These are phyloP conservation scores for Tylopilus sp. DNA, from an alignment of 768 basidiomycete species.

Conservation along the genomic window DNA sequence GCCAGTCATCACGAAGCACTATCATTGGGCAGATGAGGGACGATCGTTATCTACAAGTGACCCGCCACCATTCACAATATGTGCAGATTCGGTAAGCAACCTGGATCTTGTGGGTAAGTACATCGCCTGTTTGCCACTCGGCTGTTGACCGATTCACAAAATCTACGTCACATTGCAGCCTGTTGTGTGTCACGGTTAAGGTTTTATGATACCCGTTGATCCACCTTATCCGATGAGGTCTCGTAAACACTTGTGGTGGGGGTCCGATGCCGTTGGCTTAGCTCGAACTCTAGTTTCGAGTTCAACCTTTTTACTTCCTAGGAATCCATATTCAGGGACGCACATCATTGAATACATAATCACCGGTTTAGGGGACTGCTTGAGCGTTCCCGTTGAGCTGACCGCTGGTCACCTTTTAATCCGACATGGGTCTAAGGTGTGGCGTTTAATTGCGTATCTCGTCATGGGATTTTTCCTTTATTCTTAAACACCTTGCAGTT, in stretches of 20 bases:
- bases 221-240: slow-evolving; percentile 13
- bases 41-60: slow-evolving; percentile 25
- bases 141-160: slow-evolving; percentile 7
- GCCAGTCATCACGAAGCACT: slow-evolving; percentile 36
- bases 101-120: slow-evolving; percentile 21
- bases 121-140: slow-evolving; percentile 3
- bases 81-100: slow-evolving; percentile 5
- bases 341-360: not conserved
- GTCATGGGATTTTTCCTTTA: not conserved
- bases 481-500: not conserved
- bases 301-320: slow-evolving; percentile 1
- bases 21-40: slow-evolving; percentile 37
- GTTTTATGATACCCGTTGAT: slow-evolving; percentile 27
- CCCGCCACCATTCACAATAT: slow-evolving; percentile 1
- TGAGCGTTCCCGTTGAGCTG: not conserved
- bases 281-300: not conserved
- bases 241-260: slow-evolving; percentile 14
- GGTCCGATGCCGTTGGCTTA: not conserved
- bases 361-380: not conserved
- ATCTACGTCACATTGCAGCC: slow-evolving; percentile 19
- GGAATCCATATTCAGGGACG: slow-evolving; percentile 1
- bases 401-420: slow-evolving; percentile 1
- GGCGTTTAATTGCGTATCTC: slow-evolving; percentile 21
- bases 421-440: slow-evolving; percentile 17
- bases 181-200: slow-evolving; percentile 7